Evolutionary conservation across 306 rosid genomes (phyloP), one percentile per base, ranked within the genome.

Genomic region (Castanospermum australe): DNA sequence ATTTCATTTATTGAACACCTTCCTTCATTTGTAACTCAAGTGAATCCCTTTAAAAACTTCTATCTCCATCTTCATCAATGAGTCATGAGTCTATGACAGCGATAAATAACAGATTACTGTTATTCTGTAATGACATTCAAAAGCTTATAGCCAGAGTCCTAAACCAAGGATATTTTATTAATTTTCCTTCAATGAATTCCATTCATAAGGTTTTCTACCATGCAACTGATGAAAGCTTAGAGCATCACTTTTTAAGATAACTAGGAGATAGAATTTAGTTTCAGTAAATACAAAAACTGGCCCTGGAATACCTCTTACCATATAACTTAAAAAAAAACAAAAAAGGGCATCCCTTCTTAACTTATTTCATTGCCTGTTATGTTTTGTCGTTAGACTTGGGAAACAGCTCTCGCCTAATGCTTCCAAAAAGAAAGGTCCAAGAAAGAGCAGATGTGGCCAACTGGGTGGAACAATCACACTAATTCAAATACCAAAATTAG

Each of bases 1-100:
- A 25, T 72, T 39, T 66, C n/a, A 72, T 73, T 73, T 66, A 57
- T 73, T 66, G 48, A 22, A 57, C 68, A 51, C 59, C 0, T 83
- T 79, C 8, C 77, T 66, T 59, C 35, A 65, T 54, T 35, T 78
- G 47, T 47, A 33, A 54, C 70, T 42, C 75, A 71, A 63, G n/a
- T 71, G 65, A 83, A 71, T 83, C 83, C 79, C 76, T 55, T 64
- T 14, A 33, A 77, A 71, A 36, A 50, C 33, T 5, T 62, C 20
- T 20, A 63, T 77, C 57, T 55, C 82, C 76, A 47, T 13, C 38
- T 73, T 59, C 59, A 56, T 65, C 21, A 55, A n/a, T 30, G 47
- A 38, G 74, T 44, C 24, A 38, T 14, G 35, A 71, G 47, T 48
- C 56, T 32, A 24, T 14, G 78, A 62, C 13, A 62, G 47, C 52